Percentiles rank a stretch among this genome's conserved stretches.
Evolutionary conservation across 2,329 filamentous ascomycete species (phyloP).

Genomic region (Trichophyton mentagrophytes): DNA sequence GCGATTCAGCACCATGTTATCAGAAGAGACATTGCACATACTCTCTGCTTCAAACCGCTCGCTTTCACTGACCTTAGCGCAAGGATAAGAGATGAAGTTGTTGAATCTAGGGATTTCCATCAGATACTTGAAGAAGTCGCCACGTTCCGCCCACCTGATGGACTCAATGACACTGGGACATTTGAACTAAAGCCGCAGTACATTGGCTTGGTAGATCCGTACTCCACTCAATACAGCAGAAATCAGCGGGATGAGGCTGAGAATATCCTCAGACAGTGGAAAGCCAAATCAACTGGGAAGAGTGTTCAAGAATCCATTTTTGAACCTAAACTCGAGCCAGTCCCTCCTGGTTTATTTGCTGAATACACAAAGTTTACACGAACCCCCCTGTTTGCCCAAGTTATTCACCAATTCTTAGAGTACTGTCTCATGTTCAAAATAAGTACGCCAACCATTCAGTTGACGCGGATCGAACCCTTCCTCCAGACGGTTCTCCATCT

Average conservation of each 20-base stretch:
- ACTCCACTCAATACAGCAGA: slow-evolving; percentile 89
- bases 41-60: slow-evolving; percentile 88
- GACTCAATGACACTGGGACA: slow-evolving; percentile 79
- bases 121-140: slow-evolving; percentile 76
- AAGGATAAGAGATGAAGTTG: slow-evolving; percentile 76
- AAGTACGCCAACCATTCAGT: slow-evolving; percentile 60
- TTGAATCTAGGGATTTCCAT: slow-evolving; percentile 80
- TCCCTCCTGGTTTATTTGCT: slow-evolving; percentile 64
- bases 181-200: slow-evolving; percentile 84
- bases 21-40: slow-evolving; percentile 80
- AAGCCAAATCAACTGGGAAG: slow-evolving; percentile 78
- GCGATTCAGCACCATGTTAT: slow-evolving; percentile 55
- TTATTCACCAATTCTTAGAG: slow-evolving; percentile 75
- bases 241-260: slow-evolving; percentile 96
- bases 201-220: slow-evolving; percentile 82
- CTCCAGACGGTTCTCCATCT: slow-evolving; percentile 84
- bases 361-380: slow-evolving; percentile 66
- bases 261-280: slow-evolving; percentile 70
- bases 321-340: slow-evolving; percentile 68
- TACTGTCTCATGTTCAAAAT: slow-evolving; percentile 61
- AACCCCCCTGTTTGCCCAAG: slow-evolving; percentile 75
- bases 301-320: slow-evolving; percentile 73
- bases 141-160: slow-evolving; percentile 78
- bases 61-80: slow-evolving; percentile 84
- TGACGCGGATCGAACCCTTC: slow-evolving; percentile 78